phyloP scores from a whole-genome alignment of 306 rosid species.

The Quercus cerris region DNA sequence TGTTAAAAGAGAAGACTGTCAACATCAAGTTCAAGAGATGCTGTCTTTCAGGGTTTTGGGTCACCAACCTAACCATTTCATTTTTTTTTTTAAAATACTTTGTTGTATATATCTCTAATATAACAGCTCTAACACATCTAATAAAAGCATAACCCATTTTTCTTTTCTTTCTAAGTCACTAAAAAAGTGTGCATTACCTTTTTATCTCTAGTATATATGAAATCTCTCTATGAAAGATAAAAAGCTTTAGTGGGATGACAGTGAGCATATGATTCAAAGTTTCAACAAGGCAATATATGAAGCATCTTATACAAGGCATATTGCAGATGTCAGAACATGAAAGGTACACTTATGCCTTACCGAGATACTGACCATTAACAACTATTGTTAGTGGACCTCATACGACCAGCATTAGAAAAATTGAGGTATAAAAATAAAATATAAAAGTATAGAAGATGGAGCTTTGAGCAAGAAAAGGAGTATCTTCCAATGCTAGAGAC shows the following conservation, averaged over 20 bases:
- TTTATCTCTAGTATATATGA: not conserved
- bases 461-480: not conserved
- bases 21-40: not conserved
- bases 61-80: not conserved
- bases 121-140: too few relatives aligned
- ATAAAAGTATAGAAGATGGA: not conserved
- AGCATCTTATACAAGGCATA: conserved; percentile 4
- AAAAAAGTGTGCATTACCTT: not conserved
- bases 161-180: too few relatives aligned
- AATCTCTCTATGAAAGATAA: not conserved
- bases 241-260: not conserved
- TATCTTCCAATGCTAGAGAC: not conserved
- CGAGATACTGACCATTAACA: not conserved
- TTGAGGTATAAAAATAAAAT: not conserved
- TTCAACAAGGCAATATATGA: not conserved
- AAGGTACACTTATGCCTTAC: not conserved
- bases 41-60: not conserved
- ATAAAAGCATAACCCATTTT: too few relatives aligned
- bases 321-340: not conserved
- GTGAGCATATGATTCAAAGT: not conserved
- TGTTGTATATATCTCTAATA: too few relatives aligned
- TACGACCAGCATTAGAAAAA: not conserved
- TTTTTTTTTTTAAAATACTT: too few relatives aligned
- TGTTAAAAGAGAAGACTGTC: not conserved
- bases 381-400: not conserved